Evolutionary conservation across 495 filamentous ascomycete species (phyloP), one percentile per base, ranked within the genome.

Genomic region (Aspergillus coremiiformis): DNA sequence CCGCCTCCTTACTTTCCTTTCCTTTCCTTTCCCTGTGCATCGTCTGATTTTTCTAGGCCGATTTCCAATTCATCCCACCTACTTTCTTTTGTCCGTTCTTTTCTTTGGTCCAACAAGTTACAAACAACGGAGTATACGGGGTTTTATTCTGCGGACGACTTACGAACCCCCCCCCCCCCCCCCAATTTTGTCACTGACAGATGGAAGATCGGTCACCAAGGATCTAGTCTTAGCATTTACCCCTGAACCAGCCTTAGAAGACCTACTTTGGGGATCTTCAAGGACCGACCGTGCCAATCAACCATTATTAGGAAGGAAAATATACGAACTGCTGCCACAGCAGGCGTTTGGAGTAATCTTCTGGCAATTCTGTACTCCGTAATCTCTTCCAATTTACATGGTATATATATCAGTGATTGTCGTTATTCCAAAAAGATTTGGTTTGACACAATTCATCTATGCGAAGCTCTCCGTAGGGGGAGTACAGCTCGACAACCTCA

Each of bases 241-340:
- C 61, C 61, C 61, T 63, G 61, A 63, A 53, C 54, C 54, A 54
- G 27, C 14, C 51, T 54, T 54, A 43, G 26, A 43, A 37, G 20
- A 17, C 41, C 12, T 23, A 22, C 32, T 43, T 27, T 39, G 26
- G 41, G 27, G 35, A 20, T 54, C 30, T 47, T 43, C 55, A 20
- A 55, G 48, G 46, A 54, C 56, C 52, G 60, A 51, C n/a, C 6
- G 15, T 58, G 41, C 43, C 37, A 47, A 43, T 39, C 15, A 27
- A n/a, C 26, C 47, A 23, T 43, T 47, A 51, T 29, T 17, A 21
- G 23, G 23, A 17, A 21, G 24, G 44, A 29, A n/a, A 22, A 9
- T 12, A 2, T 30, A 14, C 24, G 14, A 47, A 33, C 23, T 21
- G 14, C 35, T 10, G 10, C 26, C 15, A 27, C 29, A 3, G 23